phyloP scores from a whole-genome alignment of 108 stramenopile species.

The Fragilaria radians region DNA sequence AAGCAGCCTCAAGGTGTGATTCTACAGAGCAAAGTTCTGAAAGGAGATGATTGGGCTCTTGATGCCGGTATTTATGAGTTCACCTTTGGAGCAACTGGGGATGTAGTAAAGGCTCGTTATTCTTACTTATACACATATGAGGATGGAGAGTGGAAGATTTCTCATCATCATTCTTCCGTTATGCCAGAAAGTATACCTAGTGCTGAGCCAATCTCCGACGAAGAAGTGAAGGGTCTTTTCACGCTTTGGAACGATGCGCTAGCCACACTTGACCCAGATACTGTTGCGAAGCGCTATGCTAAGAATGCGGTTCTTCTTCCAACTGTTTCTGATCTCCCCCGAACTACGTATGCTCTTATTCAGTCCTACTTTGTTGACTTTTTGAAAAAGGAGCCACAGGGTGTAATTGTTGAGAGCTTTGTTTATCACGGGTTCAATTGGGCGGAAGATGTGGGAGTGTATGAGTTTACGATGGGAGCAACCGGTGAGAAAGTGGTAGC shows the following conservation, averaged over 20 bases:
- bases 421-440: conserved; percentile 52
- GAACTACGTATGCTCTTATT: conserved; percentile 42
- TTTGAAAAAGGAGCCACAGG: conserved; percentile 47
- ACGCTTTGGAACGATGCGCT: too few relatives aligned
- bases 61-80: conserved; percentile 58
- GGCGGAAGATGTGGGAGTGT: too few relatives aligned
- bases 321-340: conserved; percentile 41
- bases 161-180: too few relatives aligned
- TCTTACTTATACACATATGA: conserved; percentile 38
- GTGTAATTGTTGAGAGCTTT: conserved; percentile 38
- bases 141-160: too few relatives aligned
- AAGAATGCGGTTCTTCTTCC: too few relatives aligned
- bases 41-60: conserved; percentile 44
- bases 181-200: conserved; percentile 44
- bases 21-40: conserved; percentile 37
- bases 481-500: conserved; percentile 42
- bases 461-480: conserved; percentile 45
- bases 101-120: conserved; percentile 49
- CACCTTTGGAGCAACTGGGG: conserved; percentile 33
- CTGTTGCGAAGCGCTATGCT: conserved; percentile 44
- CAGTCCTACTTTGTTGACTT: conserved; percentile 50
- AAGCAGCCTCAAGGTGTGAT: conserved; percentile 54
- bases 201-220: too few relatives aligned
- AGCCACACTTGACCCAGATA: too few relatives aligned
- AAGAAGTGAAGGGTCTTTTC: too few relatives aligned